A percentile compares a stretch with the other conserved stretches of the same genome.
phyloP scores from a whole-genome alignment of 1,284 basidiomycete genomes.

The Rhodotorula mucilaginosa region DNA sequence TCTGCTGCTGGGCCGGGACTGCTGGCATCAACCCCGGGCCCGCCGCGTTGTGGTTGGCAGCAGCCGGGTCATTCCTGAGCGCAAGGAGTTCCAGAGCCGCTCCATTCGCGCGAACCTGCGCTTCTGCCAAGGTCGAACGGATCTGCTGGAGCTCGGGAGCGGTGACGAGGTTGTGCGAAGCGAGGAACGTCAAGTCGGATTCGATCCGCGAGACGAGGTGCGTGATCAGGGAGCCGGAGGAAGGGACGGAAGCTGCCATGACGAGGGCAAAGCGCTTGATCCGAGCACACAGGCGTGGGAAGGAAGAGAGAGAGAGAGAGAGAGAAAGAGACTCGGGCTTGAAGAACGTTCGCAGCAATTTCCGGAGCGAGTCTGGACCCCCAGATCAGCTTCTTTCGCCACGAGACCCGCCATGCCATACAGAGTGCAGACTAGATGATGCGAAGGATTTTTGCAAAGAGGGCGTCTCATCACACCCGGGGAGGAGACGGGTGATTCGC shows the following conservation, averaged over 20 bases:
- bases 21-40: not conserved
- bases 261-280: not conserved
- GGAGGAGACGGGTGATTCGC: too few species aligned
- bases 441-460: too few species aligned
- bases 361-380: too few species aligned
- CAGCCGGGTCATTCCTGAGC: not conserved
- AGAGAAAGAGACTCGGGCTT: not conserved
- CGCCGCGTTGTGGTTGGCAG: too few species aligned
- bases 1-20: not conserved
- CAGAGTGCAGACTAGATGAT: too few species aligned
- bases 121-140: not conserved
- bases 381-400: too few species aligned
- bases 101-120: not conserved
- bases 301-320: not conserved
- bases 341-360: too few species aligned
- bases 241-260: not conserved
- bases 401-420: too few species aligned
- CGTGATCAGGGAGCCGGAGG: not conserved
- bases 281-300: too few species aligned
- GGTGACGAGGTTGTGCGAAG: constrained; percentile 1
- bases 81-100: not conserved
- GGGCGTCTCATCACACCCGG: too few species aligned
- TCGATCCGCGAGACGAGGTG: constrained; percentile 24
- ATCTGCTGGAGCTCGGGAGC: not conserved
- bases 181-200: constrained; percentile 21